Percentiles rank a stretch among this genome's conserved stretches.
Conservation (phyloP, 192 early-diverging fungal species). For the Linnemannia elongata region DNA sequence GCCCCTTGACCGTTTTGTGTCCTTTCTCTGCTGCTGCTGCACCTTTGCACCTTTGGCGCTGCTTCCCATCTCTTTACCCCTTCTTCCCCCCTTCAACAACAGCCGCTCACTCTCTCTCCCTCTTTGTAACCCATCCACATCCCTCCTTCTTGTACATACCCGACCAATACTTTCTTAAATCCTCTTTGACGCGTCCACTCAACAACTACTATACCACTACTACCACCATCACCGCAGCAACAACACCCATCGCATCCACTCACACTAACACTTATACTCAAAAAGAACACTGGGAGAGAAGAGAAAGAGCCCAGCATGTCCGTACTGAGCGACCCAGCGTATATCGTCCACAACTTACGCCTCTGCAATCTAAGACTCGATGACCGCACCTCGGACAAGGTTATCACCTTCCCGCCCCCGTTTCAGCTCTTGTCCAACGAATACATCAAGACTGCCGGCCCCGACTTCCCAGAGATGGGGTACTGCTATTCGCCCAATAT, state of each 20-base stretch:
- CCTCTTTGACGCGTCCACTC: neutral
- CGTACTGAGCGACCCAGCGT: slow-evolving; percentile 77
- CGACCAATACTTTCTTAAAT: neutral
- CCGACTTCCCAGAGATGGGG: slow-evolving; percentile 71
- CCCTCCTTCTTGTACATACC: neutral
- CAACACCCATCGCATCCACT: neutral
- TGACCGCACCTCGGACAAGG: slow-evolving; percentile 78
- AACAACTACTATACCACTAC: neutral
- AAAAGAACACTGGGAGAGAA: neutral
- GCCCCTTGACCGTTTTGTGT: neutral
- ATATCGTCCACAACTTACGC: slow-evolving; percentile 83
- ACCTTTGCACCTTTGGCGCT: too few species aligned
- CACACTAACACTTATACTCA: neutral
- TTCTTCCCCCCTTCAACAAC: neutral
- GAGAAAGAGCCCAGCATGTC: slow-evolving; percentile 63
- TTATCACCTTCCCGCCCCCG: slow-evolving; percentile 77
- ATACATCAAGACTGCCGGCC: slow-evolving; percentile 70
- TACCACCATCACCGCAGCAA: neutral
- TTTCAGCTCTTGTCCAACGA: slow-evolving; percentile 70
- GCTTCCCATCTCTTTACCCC: too few species aligned
- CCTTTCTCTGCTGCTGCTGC: too few species aligned
- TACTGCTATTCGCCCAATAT: slow-evolving; percentile 70
- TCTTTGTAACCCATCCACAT: neutral
- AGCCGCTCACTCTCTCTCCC: neutral
- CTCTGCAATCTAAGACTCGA: slow-evolving; percentile 79